These are phyloP conservation scores for Neofusicoccum cordaticola DNA, from an alignment of 2,329 filamentous ascomycete genomes.

Conservation along the genomic window DNA sequence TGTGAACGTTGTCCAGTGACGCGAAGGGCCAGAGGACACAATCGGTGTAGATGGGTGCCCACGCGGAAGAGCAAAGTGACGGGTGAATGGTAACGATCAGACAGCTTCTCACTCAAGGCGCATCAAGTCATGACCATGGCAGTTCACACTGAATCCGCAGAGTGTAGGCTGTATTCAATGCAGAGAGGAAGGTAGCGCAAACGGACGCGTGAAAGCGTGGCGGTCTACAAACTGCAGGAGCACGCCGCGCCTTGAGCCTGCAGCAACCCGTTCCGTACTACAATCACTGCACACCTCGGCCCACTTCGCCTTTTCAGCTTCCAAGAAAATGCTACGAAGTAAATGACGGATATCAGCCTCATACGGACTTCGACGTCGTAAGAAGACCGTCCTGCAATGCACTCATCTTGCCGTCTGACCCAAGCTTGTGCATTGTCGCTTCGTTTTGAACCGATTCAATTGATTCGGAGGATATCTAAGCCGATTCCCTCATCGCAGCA, in stretches of 20 bases:
- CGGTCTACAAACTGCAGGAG: not conserved
- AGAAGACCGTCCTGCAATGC: not conserved
- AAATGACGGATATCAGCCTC: not conserved
- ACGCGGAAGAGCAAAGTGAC: not conserved
- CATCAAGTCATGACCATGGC: not conserved
- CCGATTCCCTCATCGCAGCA: slow-evolving; percentile 14
- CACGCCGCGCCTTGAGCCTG: not conserved
- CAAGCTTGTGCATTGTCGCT: not conserved
- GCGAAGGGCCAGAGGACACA: too few relatives aligned
- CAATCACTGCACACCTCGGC: not conserved
- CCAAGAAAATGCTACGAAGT: not conserved
- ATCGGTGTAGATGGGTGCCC: not conserved
- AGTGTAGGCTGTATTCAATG: not conserved
- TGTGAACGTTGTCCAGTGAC: not conserved
- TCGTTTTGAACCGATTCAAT: slow-evolving; percentile 8
- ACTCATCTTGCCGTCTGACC: not conserved
- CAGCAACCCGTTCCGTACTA: not conserved
- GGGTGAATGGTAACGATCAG: not conserved
- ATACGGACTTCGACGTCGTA: too few relatives aligned
- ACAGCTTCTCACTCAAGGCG: not conserved
- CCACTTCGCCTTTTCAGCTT: not conserved
- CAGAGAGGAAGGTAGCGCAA: not conserved
- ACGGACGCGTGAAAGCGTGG: not conserved
- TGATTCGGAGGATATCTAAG: slow-evolving; percentile 18
- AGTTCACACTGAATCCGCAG: not conserved